These are phyloP conservation scores for Cryptococcus floricola DNA, from an alignment of 1,284 basidiomycete species.

Conservation along the genomic window DNA sequence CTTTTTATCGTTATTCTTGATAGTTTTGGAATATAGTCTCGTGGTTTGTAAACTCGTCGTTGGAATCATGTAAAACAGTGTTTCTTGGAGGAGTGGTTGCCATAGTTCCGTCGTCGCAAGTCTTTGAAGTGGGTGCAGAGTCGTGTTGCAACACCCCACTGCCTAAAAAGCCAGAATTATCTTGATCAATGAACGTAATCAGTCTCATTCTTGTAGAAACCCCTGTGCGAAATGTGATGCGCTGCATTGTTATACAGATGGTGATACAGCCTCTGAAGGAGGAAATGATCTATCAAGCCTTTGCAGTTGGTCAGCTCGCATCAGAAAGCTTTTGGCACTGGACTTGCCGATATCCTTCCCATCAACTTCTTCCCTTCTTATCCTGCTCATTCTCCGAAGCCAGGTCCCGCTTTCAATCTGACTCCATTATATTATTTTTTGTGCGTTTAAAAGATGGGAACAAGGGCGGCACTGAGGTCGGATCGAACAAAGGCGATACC, in stretches of 20 bases:
- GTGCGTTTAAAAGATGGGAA: slow-evolving; percentile 27
- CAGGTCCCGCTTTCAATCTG: not conserved
- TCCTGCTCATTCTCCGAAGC: not conserved
- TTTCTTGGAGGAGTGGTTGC: too few species aligned
- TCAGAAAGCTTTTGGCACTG: not conserved
- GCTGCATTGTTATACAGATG: slow-evolving; percentile 16
- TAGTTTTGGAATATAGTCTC: not conserved
- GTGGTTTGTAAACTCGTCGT: not conserved
- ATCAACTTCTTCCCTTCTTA: not conserved
- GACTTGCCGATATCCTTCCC: not conserved
- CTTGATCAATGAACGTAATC: too few species aligned
- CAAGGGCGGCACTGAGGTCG: slow-evolving; percentile 21
- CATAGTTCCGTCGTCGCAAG: too few species aligned
- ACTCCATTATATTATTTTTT: not conserved
- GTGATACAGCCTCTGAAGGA: slow-evolving; percentile 8
- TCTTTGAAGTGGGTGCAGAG: too few species aligned
- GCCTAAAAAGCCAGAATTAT: too few species aligned
- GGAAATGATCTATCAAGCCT: not conserved
- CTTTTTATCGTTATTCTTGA: not conserved
- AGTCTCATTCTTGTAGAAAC: not conserved
- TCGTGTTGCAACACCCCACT: too few species aligned
- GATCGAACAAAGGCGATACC: slow-evolving; percentile 34
- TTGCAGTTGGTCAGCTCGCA: too few species aligned
- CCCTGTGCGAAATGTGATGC: slow-evolving; percentile 15
- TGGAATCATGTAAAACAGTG: not conserved